A percentile compares a stretch with the other conserved stretches of the same genome.
phyloP scores from a whole-genome alignment of 2,329 filamentous ascomycete species.

The Teratosphaeria gauchensis region DNA sequence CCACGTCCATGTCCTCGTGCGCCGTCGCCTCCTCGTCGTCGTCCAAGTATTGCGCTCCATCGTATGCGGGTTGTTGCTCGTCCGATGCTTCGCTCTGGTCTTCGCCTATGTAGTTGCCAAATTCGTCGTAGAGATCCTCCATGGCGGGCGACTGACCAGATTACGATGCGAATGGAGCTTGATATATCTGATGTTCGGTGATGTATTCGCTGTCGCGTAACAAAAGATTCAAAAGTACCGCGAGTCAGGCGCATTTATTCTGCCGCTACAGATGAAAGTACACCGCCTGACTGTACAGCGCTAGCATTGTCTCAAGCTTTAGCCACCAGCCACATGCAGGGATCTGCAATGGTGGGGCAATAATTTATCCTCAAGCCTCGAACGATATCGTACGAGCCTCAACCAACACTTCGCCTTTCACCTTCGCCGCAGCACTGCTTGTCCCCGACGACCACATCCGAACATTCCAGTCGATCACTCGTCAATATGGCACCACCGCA shows the following conservation, averaged over 20 bases:
- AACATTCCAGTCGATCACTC: not conserved
- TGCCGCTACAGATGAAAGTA: not conserved
- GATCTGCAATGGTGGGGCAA: not conserved
- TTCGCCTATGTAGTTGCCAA: slow-evolving; percentile 97
- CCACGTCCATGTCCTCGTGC: slow-evolving; percentile 85
- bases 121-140: slow-evolving; percentile 99
- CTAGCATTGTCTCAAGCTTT: not conserved
- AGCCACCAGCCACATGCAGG: slow-evolving; percentile 25
- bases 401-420: not conserved
- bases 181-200: not conserved
- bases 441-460: not conserved
- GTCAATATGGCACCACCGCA: slow-evolving; percentile 47
- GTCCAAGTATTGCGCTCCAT: slow-evolving; percentile 70
- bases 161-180: not conserved
- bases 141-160: slow-evolving; percentile 32
- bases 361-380: not conserved
- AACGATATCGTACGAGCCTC: too few relatives aligned
- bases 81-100: slow-evolving; percentile 79
- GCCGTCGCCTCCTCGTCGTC: slow-evolving; percentile 52
- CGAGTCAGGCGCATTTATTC: not conserved
- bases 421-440: not conserved
- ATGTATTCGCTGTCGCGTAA: not conserved
- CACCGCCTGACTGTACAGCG: not conserved
- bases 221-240: not conserved
- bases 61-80: slow-evolving; percentile 47